Base-by-base conservation (phyloP, 2,329 filamentous ascomycete species). In the Neurospora crassa region DNA sequence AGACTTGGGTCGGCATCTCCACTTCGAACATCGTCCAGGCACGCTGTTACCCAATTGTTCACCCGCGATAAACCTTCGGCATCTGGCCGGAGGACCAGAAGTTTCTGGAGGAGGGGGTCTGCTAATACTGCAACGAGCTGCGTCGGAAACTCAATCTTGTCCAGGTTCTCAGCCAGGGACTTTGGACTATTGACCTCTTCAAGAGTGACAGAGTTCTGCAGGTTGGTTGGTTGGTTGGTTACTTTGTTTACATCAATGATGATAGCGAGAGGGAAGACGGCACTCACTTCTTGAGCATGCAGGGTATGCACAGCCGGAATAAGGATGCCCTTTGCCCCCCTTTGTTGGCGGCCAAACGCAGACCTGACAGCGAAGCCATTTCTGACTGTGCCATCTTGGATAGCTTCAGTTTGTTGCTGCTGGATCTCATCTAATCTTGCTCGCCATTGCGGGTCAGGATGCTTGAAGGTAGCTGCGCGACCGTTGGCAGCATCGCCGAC, bases 61-160 rank as follows among this genome's bases (percentile, higher is more conserved):
- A 89, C 83, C n/a, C 89, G 83, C 69, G 82, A 81, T 40, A 83
- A 80, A 14, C 83, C 84, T 68, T 84, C 82, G 18, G 82, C 80
- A 43, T 87, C 85, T 1, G 90, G 87, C 68, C 87, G 86, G 40
- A 92, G 81, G n/a, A 92, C 81, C 42, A 93, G 82, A 34, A 95
- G 83, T 77, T 95, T 96, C 78, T 95, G 92, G 1, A 95, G 85
- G 40, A 96, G 83, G 3, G 91, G 91, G 77, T 96, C 92, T 1
- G 87, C 88, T 16, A 96, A 82, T 4, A 92, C 89, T 5, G 93
- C 92, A 53, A 94, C 89, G 1, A 96, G 84, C 79, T 97, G 93
- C 74, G 92, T 94, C 0, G 93, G 93, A 53, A 94, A 82, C 79
- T 96, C 92, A 37, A 97, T 89, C 74, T 86, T 91, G 75, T 96